Evolutionary conservation across 1,284 basidiomycete species (phyloP), one percentile per base, ranked within the genome.

Genomic region (Austroboletus olivaceoglutinosus): DNA sequence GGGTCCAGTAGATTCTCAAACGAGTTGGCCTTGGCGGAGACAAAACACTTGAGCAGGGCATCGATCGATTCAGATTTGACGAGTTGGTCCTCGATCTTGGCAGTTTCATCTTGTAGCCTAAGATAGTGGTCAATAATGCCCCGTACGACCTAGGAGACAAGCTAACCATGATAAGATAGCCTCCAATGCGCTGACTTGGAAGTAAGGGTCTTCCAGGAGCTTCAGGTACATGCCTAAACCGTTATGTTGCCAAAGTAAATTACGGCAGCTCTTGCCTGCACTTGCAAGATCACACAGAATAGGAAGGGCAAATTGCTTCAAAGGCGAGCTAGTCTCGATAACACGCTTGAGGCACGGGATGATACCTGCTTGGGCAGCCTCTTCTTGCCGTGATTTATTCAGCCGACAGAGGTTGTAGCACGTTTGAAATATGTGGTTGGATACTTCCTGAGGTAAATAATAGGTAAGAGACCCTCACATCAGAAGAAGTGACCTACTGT

Each of bases 1-100:
- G 93, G 93, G 55, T 98, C 96, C 7, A 99, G 80, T 19, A 98
- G 76, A 60, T 93, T 93, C 70, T 98, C 96, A 67, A 98, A 98
- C 1, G 93, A 94, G 56, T 91, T 91, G 18, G 91, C 86, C 65
- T 95, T 93, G 21, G 92, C 86, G 5, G 85, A 81, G 42, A 91
- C 86, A 68, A 98, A 98, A 66, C 91, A 91, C 54, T 80, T 81
- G 29, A 95, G 77, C 12, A 99, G 73, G 0, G 81, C 76, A 8
- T 93, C 88, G 16, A 92, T 72, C 0, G 91, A 77, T 4, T 76
- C 71, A 2, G 80, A 72, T 62, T 90, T 87, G 40, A 89, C 73
- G 0, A 99, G 76, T 31, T 88, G 85, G 62, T 95, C 93, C 67
- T 98, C 96, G 5, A 99, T 91, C 45, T 93, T 81, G 3, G 92